Evolutionary conservation across 202 grass and related monocot species (phyloP), one percentile per base, ranked within the genome.

Genomic region (Digitaria exilis): DNA sequence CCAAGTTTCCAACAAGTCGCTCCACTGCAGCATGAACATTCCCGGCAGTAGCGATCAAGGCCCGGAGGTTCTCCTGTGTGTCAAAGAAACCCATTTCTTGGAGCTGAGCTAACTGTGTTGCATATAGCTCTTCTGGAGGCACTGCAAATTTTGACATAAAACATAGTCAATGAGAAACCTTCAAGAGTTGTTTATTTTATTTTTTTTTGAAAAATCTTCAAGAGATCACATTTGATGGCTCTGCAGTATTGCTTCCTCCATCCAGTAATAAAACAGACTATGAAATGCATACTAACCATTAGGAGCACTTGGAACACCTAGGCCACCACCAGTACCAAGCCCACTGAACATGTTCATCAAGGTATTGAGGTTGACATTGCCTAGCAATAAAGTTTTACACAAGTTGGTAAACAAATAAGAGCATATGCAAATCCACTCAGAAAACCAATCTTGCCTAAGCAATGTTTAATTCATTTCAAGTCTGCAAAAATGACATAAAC

Each of bases 41-140:
- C 42, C 91, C 94, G 51, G 91, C 82, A 6, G 94, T 94, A 11
- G 94, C 94, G 7, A 82, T 84, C 65, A 97, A 69, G 28, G 89
- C 94, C 54, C 83, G 87, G 54, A 94, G 90, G 65, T 97, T 97
- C 73, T 97, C 94, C 31, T 87, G 89, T 3, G 87, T 90, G 74
- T 94, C 89, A 29, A 94, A 86, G 83, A 94, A 97, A 71, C 94
- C 91, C 94, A 94, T 97, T 81, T 97, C 94, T 64, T 72, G 88
- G 52, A 97, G 90, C 77, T 97, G 94, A 73, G 89, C 70, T 8
- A 97, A 84, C 7, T 97, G 94, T 65, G 91, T 69, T 75, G 91
- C 91, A 57, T 94, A 97, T 52, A 92, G 80, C 31, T 97, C 94
- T 72, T 97, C 94, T 49, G 91, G 89, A n/a, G 88, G 89, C 80